Percentiles rank a stretch among this genome's conserved stretches.
Evolutionary conservation across 371 early-diverging fungal species (phyloP).

Genomic region (Zopfochytrium polystomum): DNA sequence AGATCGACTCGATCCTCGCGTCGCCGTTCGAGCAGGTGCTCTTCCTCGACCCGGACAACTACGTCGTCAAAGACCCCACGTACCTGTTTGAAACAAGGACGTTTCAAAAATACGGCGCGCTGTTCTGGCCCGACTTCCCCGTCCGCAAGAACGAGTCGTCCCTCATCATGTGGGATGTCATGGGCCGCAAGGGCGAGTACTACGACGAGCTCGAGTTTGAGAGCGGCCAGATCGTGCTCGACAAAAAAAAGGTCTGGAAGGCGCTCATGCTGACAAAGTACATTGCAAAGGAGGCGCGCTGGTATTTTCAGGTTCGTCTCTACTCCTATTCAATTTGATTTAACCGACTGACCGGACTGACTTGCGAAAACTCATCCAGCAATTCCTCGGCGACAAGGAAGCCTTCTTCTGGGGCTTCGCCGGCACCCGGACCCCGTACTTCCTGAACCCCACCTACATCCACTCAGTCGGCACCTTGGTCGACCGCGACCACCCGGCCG

Average conservation of each 20-base stretch:
- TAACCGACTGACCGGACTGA: too few species aligned
- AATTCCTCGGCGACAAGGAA: constrained; percentile 18
- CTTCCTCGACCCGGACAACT: constrained; percentile 13
- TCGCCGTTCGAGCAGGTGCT: constrained; percentile 9
- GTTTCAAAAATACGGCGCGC: constrained; percentile 2
- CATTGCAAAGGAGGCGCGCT: background rate
- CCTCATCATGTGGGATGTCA: background rate
- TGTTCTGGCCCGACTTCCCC: constrained; percentile 19
- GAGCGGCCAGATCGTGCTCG: background rate
- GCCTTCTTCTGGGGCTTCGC: constrained; percentile 16
- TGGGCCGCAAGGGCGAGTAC: background rate
- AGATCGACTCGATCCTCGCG: constrained; percentile 11
- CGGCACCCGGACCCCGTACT: constrained; percentile 1
- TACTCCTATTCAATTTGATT: background rate
- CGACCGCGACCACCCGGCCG: background rate
- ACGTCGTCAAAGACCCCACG: background rate
- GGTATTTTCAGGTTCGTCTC: background rate
- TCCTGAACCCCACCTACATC: background rate
- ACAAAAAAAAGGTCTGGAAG: background rate
- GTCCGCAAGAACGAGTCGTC: background rate
- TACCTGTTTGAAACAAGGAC: background rate
- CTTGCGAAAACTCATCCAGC: background rate
- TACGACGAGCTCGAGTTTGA: background rate
- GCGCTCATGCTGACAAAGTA: background rate
- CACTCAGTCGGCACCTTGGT: background rate